Base-by-base conservation (phyloP, 306 rosid species). In the Gastrolobium villosum region DNA sequence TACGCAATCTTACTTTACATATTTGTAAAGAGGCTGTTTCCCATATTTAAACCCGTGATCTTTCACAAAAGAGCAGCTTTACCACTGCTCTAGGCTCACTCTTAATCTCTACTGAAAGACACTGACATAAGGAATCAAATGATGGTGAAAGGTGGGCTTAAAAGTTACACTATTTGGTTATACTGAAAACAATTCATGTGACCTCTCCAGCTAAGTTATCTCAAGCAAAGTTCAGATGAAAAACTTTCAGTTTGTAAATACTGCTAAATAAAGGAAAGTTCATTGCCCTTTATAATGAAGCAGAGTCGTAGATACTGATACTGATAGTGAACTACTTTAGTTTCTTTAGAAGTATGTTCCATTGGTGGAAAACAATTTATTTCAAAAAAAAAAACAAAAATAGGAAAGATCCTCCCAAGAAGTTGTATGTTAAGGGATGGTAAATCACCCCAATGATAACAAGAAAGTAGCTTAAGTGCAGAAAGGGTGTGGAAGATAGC, bases 141-240 rank as follows among this genome's bases (percentile, higher is more conserved):
- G 72, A 57, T 48, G 66, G 50, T 37, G 77, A 70, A 70, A 81
- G 57, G 65, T 57, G 35, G 56, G 28, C 74, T 60, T 57, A 40
- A 50, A 63, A 34, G 70, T 14, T 46, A 48, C 6, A 73, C 35
- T 14, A 43, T 28, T 72, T 72, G 14, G 72, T 73, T 61, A 66
- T 36, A 31, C 31, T 65, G 20, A 64, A 48, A 55, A 43, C 77
- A 36, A 74, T 50, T 69, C 59, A 36, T 37, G 73, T 72, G 49
- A 79, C 49, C 52, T 62, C 4, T 71, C 55, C 65, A 76, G 36
- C 60, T 11, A 49, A 57, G 73, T 43, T 52, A 72, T 39, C 65
- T 54, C 11, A 41, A 48, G 48, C 70, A 64, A 63, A 64, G 68
- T 63, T 74, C 60, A 84, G 26, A n/a, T 62, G 66, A 36, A 52